These are phyloP conservation scores for Diutina siamensis DNA, from an alignment of 1,139 yeast genomes.

Conservation along the genomic window DNA sequence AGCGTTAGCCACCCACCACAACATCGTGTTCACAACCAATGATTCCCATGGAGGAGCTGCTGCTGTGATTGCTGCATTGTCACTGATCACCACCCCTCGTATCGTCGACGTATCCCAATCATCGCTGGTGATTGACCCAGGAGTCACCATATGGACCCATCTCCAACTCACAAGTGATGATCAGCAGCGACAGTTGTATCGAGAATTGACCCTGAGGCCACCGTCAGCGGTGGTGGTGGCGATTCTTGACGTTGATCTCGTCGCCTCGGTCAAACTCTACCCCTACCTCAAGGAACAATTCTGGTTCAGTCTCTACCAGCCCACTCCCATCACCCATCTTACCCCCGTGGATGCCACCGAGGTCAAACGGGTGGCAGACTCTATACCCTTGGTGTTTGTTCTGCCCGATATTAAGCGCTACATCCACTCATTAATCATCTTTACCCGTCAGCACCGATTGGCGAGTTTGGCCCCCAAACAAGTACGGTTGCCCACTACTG, in stretches of 20 bases:
- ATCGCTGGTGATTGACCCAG: neutral
- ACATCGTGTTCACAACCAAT: neutral
- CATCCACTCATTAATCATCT: slow-evolving; percentile 27
- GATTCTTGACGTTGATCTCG: neutral
- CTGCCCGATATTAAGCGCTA: slow-evolving; percentile 29
- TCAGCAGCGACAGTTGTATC: neutral
- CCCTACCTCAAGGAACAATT: slow-evolving; percentile 1
- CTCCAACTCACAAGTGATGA: neutral
- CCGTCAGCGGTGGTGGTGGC: neutral
- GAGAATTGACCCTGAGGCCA: neutral
- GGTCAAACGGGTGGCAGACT: neutral
- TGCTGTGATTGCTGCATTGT: neutral
- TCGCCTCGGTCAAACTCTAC: neutral
- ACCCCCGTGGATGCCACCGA: neutral
- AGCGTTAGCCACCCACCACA: neutral
- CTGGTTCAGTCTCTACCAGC: slow-evolving; percentile 1
- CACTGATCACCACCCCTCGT: neutral
- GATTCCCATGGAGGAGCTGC: neutral
- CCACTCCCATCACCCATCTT: neutral
- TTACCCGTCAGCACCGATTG: slow-evolving; percentile 29
- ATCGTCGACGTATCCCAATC: neutral
- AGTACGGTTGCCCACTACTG: slow-evolving; percentile 1
- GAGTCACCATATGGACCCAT: neutral
- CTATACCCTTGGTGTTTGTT: slow-evolving; percentile 14
- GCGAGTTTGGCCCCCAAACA: slow-evolving; percentile 26